Percentiles rank a stretch among this genome's conserved stretches.
phyloP scores from a whole-genome alignment of 2,329 filamentous ascomycete genomes.

The Sclerotinia borealis region DNA sequence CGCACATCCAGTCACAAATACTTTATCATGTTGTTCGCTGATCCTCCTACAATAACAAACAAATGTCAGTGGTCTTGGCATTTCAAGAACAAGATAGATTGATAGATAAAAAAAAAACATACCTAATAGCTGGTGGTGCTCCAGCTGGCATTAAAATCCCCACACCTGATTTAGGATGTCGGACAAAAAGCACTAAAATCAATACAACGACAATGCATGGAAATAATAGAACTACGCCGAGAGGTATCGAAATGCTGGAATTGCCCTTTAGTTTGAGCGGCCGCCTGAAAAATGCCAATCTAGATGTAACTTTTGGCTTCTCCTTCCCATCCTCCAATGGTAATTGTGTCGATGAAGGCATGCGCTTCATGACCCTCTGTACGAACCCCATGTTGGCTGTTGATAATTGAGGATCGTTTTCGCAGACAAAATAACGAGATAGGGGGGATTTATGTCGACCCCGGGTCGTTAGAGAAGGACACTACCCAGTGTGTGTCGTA shows the following conservation, averaged over 20 bases:
- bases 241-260: slow-evolving; percentile 84
- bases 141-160: slow-evolving; percentile 83
- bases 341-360: slow-evolving; percentile 41
- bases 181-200: slow-evolving; percentile 82
- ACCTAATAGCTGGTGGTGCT: slow-evolving; percentile 85
- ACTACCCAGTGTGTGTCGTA: neutral
- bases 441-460: slow-evolving; percentile 20
- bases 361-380: slow-evolving; percentile 46
- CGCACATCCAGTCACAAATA: slow-evolving; percentile 86
- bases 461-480: slow-evolving; percentile 16
- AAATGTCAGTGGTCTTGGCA: slow-evolving; percentile 16
- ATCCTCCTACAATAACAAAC: slow-evolving; percentile 63
- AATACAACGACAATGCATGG: slow-evolving; percentile 86
- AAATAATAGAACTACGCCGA: slow-evolving; percentile 89
- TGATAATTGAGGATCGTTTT: slow-evolving; percentile 9
- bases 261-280: slow-evolving; percentile 86
- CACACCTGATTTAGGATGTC: slow-evolving; percentile 76
- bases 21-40: slow-evolving; percentile 93
- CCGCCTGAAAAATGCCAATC: slow-evolving; percentile 75
- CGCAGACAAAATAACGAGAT: slow-evolving; percentile 25
- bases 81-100: neutral
- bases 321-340: slow-evolving; percentile 41
- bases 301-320: slow-evolving; percentile 38
- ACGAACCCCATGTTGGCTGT: slow-evolving; percentile 43
- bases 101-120: slow-evolving; percentile 27